These are phyloP conservation scores for Metschnikowia cubensis DNA, from an alignment of 805 yeast genomes.

Conservation along the genomic window DNA sequence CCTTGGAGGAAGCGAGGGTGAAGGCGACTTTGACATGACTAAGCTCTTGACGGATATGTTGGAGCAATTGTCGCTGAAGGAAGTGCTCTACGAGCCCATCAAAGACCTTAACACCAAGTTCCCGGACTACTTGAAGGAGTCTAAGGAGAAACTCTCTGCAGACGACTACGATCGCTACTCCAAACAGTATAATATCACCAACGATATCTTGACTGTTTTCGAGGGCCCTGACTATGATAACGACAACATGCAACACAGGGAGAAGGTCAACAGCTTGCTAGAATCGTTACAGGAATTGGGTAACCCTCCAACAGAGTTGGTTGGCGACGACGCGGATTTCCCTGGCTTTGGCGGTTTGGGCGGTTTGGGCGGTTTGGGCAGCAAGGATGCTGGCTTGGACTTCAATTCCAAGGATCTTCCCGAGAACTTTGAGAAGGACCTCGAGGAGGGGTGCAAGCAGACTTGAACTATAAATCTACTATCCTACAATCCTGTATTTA, in stretches of 20 bases:
- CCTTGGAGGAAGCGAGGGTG: constrained; percentile 36
- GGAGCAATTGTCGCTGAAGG: constrained; percentile 78
- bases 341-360: constrained; percentile 44
- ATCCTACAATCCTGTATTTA: background rate
- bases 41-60: constrained; percentile 68
- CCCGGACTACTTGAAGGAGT: constrained; percentile 62
- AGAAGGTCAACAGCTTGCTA: constrained; percentile 52
- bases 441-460: constrained; percentile 58
- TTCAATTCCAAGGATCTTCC: constrained; percentile 53
- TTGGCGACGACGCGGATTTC: constrained; percentile 52
- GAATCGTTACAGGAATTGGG: constrained; percentile 73
- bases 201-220: constrained; percentile 58
- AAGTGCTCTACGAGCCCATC: constrained; percentile 82
- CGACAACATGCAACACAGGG: constrained; percentile 39
- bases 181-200: constrained; percentile 59
- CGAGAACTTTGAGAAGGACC: constrained; percentile 45
- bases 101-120: constrained; percentile 73
- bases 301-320: constrained; percentile 73
- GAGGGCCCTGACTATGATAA: constrained; percentile 65
- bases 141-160: constrained; percentile 40
- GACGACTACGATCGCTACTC: constrained; percentile 52
- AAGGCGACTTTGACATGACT: constrained; percentile 54
- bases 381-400: constrained; percentile 38
- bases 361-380: constrained; percentile 40
- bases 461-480: constrained; percentile 8